A percentile compares a stretch with the other conserved stretches of the same genome.
These are phyloP conservation scores for Volvariella volvacea DNA, from an alignment of 1,284 basidiomycete species.

Conservation along the genomic window DNA sequence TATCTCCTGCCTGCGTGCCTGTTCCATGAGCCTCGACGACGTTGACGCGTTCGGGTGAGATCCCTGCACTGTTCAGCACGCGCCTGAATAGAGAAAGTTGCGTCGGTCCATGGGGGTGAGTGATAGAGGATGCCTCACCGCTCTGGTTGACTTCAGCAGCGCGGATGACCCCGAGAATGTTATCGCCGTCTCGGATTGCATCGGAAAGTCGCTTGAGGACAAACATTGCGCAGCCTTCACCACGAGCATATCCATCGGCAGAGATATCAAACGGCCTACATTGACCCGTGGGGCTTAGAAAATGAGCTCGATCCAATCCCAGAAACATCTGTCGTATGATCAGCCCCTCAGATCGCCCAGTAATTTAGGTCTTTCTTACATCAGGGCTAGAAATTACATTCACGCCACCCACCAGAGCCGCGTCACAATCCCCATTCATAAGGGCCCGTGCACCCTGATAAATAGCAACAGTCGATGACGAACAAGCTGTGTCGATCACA, in stretches of 20 bases:
- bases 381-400: slow-evolving; percentile 68
- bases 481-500: slow-evolving; percentile 68
- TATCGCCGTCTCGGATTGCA: slow-evolving; percentile 57
- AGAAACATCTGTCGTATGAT: slow-evolving; percentile 49
- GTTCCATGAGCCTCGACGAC: slow-evolving; percentile 71
- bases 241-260: slow-evolving; percentile 66
- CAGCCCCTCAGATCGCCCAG: neutral
- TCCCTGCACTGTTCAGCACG: slow-evolving; percentile 38
- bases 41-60: slow-evolving; percentile 41
- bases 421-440: slow-evolving; percentile 53
- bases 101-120: slow-evolving; percentile 59
- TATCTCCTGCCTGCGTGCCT: slow-evolving; percentile 65
- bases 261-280: slow-evolving; percentile 66
- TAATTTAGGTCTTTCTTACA: slow-evolving; percentile 32
- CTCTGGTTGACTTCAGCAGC: slow-evolving; percentile 68
- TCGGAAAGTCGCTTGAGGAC: slow-evolving; percentile 64
- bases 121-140: slow-evolving; percentile 57
- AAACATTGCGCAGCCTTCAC: slow-evolving; percentile 69
- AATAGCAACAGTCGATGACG: slow-evolving; percentile 59
- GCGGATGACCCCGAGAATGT: slow-evolving; percentile 60
- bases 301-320: slow-evolving; percentile 63
- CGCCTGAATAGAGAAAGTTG: slow-evolving; percentile 48
- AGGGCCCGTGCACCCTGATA: slow-evolving; percentile 64
- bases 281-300: slow-evolving; percentile 59
- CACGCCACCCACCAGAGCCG: slow-evolving; percentile 68